phyloP scores from a whole-genome alignment of 2,329 filamentous ascomycete species.

The Trichoderma lentiforme region DNA sequence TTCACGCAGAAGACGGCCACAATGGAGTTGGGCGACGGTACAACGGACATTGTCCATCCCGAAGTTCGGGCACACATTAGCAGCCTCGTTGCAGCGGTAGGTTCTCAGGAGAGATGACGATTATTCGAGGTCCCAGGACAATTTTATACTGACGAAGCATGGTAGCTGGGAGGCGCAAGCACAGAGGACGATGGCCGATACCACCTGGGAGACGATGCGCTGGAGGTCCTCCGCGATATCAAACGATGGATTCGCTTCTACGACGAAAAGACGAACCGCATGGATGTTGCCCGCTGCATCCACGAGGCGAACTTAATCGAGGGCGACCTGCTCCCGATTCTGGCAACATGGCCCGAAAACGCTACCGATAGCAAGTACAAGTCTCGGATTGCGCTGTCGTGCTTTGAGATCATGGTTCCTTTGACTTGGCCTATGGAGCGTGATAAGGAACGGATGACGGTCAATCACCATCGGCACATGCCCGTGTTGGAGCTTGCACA shows the following conservation, averaged over 20 bases:
- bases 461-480: constrained; percentile 89
- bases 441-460: constrained; percentile 74
- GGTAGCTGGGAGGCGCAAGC: constrained; percentile 78
- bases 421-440: constrained; percentile 91
- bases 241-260: constrained; percentile 94
- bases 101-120: constrained; percentile 37
- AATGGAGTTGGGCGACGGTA: constrained; percentile 55
- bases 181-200: constrained; percentile 78
- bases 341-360: constrained; percentile 75
- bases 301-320: constrained; percentile 89
- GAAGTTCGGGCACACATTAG: constrained; percentile 92
- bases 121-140: background rate
- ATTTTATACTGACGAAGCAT: constrained; percentile 20
- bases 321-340: constrained; percentile 84
- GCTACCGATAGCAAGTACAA: constrained; percentile 70
- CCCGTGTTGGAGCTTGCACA: constrained; percentile 87
- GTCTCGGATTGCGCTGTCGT: constrained; percentile 76
- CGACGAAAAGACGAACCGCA: constrained; percentile 87
- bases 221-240: constrained; percentile 87
- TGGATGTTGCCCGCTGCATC: constrained; percentile 91
- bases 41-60: constrained; percentile 70
- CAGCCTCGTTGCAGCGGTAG: constrained; percentile 87
- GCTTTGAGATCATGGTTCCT: constrained; percentile 85
- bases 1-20: constrained; percentile 10
- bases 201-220: constrained; percentile 85